Conservation (phyloP, 768 basidiomycete species). For the Neoboletus subvelutipes region DNA sequence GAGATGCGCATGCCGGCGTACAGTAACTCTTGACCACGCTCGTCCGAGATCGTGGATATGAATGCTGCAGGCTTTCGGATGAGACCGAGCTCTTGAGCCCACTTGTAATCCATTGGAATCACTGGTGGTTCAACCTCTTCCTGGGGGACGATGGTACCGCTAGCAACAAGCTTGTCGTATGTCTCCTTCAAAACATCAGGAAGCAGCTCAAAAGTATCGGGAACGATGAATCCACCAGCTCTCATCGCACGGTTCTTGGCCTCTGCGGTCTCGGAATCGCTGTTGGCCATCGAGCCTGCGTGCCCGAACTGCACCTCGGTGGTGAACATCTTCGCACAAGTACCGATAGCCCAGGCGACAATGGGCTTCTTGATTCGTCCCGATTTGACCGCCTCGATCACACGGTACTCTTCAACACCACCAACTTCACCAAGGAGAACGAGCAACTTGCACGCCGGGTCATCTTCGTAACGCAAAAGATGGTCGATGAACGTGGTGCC, state of each 20-base stretch:
- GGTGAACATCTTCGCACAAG: conserved; percentile 99
- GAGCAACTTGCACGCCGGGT: conserved; percentile 98
- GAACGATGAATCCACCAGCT: conserved; percentile 93
- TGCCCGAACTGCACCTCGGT: conserved; percentile 99
- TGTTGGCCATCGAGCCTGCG: conserved; percentile 98
- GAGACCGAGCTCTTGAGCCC: conserved; percentile 97
- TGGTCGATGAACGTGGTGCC: conserved; percentile 99
- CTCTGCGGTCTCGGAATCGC: conserved; percentile 95
- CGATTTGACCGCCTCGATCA: conserved; percentile 96
- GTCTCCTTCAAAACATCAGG: conserved; percentile 81
- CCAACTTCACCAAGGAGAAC: conserved; percentile 98
- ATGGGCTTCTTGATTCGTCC: no score
- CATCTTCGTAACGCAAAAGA: conserved; percentile 93
- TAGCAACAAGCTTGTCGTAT: conserved; percentile 76
- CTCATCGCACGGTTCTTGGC: conserved; percentile 97
- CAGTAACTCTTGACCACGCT: conserved; percentile 96
- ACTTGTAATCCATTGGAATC: conserved; percentile 99
- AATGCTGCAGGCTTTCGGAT: conserved; percentile 99
- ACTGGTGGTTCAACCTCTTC: conserved; percentile 86
- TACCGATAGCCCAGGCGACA: conserved; percentile 99
- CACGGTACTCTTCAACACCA: conserved; percentile 98
- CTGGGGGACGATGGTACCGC: conserved; percentile 66
- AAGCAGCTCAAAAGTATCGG: conserved; percentile 96
- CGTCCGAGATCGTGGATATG: conserved; percentile 99
- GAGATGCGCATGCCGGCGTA: conserved; percentile 99